Evolutionary conservation across 768 basidiomycete genomes (phyloP), one percentile per base, ranked within the genome.

Genomic region (Ramaria sp.): DNA sequence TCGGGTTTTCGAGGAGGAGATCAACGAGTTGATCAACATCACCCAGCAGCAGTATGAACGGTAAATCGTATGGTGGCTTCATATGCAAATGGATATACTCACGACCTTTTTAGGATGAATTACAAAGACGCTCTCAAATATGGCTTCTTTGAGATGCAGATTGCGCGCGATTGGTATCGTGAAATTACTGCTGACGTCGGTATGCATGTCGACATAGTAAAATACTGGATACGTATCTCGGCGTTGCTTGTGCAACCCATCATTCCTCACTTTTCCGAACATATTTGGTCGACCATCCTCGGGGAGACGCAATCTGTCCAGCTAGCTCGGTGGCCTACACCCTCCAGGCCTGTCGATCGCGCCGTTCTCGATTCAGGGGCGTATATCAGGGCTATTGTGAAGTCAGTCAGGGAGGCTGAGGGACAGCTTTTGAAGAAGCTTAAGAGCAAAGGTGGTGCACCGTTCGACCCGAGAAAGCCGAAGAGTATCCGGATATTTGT

Each of bases 71-170:
- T 45, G 43, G 20, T 39, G 30, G 51, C 12, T 20, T 25, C 24
- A 6, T 2, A 25, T 36, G 44, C 47, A 20, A 27, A 20, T 9
- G 58, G n/a, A n/a, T 18, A 41, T 50, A 41, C 52, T 38, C 20
- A 39, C 18, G 12, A n/a, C 30, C 47, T 7, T 50, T 43, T 37
- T 63, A 96, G 94, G 20, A 91, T 85, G 57, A 81, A 88, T 66
- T 99, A 88, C 82, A 99, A 98, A 70, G 91, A 95, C 56, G 93
- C 94, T 9, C 69, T 97, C 58, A 95, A 97, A 69, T 85, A 77
- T 59, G 95, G 94, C 45, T 95, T 97, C 71, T 99, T 93, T 76
- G 93, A 96, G 63, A 78, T 94, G 60, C 91, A 97, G 67, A 85
- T 79, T 48, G 76, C 82, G 1, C 87, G 96, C 44, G 94, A 98